phyloP scores from a whole-genome alignment of 352 stramenopile genomes.

The Chrysophaeum taylorii region DNA sequence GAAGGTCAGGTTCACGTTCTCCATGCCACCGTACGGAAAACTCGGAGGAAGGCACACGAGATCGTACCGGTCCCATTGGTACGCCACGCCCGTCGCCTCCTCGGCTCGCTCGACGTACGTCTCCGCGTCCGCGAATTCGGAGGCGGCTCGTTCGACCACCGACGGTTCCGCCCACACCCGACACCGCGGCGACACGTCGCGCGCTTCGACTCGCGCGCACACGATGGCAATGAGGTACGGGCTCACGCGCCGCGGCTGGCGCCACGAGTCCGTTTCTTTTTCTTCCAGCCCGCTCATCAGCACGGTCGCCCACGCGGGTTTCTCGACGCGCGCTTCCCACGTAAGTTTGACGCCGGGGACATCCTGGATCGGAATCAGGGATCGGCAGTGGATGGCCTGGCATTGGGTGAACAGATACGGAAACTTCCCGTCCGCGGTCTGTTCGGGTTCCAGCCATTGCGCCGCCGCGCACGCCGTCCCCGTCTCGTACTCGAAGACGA shows the following conservation, averaged over 20 bases:
- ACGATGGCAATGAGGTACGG: conserved; percentile 88
- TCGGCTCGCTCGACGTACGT: conserved; percentile 79
- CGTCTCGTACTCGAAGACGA: conserved; percentile 59
- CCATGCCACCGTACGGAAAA: conserved; percentile 97
- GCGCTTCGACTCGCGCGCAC: conserved; percentile 70
- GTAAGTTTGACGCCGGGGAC: conserved; percentile 80
- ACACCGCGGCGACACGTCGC: conserved; percentile 66
- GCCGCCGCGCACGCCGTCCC: conserved; percentile 50
- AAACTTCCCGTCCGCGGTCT: conserved; percentile 80
- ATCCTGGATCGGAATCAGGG: conserved; percentile 88
- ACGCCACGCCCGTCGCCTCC: conserved; percentile 71
- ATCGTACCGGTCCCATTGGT: conserved; percentile 93
- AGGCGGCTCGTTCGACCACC: conserved; percentile 74
- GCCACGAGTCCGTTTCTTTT: too few species aligned
- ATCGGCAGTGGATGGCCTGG: conserved; percentile 87
- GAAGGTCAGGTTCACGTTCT: conserved; percentile 82
- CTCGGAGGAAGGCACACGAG: conserved; percentile 87
- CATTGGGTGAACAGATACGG: conserved; percentile 89
- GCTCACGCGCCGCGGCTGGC: conserved; percentile 79
- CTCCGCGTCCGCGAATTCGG: conserved; percentile 89
- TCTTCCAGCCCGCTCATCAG: conserved; percentile 71
- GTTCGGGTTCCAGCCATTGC: conserved; percentile 78
- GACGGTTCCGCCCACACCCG: conserved; percentile 83
- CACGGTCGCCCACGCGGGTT: conserved; percentile 75
- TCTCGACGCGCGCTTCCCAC: conserved; percentile 75